phyloP scores from a whole-genome alignment of 139 green algal genomes.

The Tetraselmis chui region DNA sequence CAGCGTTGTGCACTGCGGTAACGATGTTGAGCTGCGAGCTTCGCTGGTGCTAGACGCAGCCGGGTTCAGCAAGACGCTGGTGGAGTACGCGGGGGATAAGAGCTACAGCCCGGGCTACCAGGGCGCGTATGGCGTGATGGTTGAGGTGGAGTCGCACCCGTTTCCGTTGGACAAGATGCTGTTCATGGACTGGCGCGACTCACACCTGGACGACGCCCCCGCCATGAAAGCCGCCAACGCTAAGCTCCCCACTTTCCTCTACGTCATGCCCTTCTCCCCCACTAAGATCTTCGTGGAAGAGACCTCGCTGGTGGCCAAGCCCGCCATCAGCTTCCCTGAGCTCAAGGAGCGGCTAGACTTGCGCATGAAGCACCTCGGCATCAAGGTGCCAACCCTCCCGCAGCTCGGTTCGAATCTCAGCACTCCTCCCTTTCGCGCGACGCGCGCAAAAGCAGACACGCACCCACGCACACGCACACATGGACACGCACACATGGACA shows the following conservation, averaged over 20 bases:
- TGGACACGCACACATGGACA: too few relatives aligned
- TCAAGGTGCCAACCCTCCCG: too few relatives aligned
- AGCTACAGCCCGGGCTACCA: conserved; percentile 91
- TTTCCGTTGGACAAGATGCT: conserved; percentile 92
- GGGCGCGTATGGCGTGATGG: conserved; percentile 90
- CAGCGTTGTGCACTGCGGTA: conserved; percentile 47
- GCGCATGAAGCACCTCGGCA: conserved; percentile 72
- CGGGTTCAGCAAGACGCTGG: conserved; percentile 76
- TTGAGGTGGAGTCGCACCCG: conserved; percentile 78
- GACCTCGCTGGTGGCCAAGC: conserved; percentile 87
- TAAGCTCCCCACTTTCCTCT: conserved; percentile 91
- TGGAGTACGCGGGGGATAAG: conserved; percentile 70
- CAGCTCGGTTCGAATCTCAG: too few relatives aligned
- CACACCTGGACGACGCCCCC: conserved; percentile 59
- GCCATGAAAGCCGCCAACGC: conserved; percentile 49
- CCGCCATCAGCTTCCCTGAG: conserved; percentile 81
- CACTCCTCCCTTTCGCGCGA: too few relatives aligned
- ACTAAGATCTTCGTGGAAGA: conserved; percentile 90
- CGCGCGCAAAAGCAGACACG: too few relatives aligned
- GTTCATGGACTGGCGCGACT: conserved; percentile 99
- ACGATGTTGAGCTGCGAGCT: conserved; percentile 29
- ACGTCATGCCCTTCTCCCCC: conserved; percentile 95
- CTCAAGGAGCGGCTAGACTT: conserved; percentile 81
- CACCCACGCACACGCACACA: too few relatives aligned
- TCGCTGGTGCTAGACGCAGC: conserved; percentile 87